Conservation (phyloP, 768 basidiomycete genomes). For the Auriscalpium vulgare region DNA sequence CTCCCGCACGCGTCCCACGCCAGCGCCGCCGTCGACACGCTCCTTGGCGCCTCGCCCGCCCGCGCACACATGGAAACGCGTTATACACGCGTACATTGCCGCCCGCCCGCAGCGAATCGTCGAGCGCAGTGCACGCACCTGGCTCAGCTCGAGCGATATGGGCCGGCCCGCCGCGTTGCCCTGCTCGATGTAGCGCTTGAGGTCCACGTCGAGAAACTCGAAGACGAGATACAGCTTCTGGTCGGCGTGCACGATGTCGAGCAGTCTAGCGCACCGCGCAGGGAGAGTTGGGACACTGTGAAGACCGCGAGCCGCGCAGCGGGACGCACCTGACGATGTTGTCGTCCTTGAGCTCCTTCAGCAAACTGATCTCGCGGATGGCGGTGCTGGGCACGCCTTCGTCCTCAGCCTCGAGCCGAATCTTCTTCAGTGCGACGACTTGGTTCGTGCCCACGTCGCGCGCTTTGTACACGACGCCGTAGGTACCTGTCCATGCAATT, state of each 20-base stretch:
- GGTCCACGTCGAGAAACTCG: conserved; percentile 94
- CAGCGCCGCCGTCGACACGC: background rate
- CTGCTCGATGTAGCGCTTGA: conserved; percentile 95
- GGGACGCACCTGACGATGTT: conserved; percentile 80
- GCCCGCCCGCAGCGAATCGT: conserved; percentile 2
- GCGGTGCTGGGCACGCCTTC: conserved; percentile 98
- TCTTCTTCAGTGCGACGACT: conserved; percentile 98
- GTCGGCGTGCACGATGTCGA: conserved; percentile 96
- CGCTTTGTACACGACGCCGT: conserved; percentile 98
- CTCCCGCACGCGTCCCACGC: background rate
- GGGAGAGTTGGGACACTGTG: background rate
- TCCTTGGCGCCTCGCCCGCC: too few species aligned
- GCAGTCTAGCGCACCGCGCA: conserved; percentile 43
- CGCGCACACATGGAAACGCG: conserved; percentile 16
- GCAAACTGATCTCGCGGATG: conserved; percentile 93
- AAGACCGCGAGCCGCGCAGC: background rate
- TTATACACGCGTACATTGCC: conserved; percentile 23
- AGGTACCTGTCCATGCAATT: conserved; percentile 59
- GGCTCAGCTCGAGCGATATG: conserved; percentile 65
- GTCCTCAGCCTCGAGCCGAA: conserved; percentile 95
- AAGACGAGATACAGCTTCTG: conserved; percentile 97
- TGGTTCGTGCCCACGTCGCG: conserved; percentile 68
- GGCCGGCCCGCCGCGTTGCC: conserved; percentile 66
- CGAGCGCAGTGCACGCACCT: conserved; percentile 46
- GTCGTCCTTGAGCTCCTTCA: conserved; percentile 95